Evolutionary conservation across 805 yeast genomes (phyloP).

Genomic region (Candida nemodendra): DNA sequence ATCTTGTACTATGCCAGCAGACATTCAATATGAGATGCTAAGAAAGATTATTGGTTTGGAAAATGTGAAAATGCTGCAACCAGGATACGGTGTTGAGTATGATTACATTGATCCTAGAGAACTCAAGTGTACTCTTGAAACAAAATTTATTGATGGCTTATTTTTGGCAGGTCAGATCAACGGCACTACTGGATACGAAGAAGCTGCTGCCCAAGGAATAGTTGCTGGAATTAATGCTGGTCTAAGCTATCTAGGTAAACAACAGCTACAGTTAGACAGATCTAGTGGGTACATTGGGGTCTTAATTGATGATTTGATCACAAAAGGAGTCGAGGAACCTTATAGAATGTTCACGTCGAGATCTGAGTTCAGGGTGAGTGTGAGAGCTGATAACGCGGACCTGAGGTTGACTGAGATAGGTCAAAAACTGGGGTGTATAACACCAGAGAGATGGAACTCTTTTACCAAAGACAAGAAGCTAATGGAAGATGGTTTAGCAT

Average conservation of each 20-base stretch:
- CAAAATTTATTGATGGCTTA: slow-evolving; percentile 73
- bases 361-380: slow-evolving; percentile 87
- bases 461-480: slow-evolving; percentile 43
- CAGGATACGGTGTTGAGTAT: slow-evolving; percentile 99
- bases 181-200: slow-evolving; percentile 99
- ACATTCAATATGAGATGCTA: slow-evolving; percentile 75
- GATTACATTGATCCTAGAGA: slow-evolving; percentile 96
- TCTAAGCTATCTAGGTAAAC: slow-evolving; percentile 39
- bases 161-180: slow-evolving; percentile 96
- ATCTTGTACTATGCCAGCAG: slow-evolving; percentile 94
- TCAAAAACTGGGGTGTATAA: slow-evolving; percentile 60
- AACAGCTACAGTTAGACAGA: slow-evolving; percentile 58
- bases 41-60: slow-evolving; percentile 84
- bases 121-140: slow-evolving; percentile 71
- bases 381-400: slow-evolving; percentile 94
- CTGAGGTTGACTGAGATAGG: slow-evolving; percentile 74
- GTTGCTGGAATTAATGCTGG: slow-evolving; percentile 97
- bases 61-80: slow-evolving; percentile 83
- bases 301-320: slow-evolving; percentile 86
- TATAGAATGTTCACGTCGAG: slow-evolving; percentile 97
- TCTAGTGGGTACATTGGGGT: slow-evolving; percentile 92
- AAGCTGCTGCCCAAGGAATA: slow-evolving; percentile 96
- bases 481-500: slow-evolving; percentile 44
- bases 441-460: slow-evolving; percentile 52
- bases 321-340: slow-evolving; percentile 96